Base-by-base conservation (phyloP, 805 yeast genomes). In the Ogataea corticis region DNA sequence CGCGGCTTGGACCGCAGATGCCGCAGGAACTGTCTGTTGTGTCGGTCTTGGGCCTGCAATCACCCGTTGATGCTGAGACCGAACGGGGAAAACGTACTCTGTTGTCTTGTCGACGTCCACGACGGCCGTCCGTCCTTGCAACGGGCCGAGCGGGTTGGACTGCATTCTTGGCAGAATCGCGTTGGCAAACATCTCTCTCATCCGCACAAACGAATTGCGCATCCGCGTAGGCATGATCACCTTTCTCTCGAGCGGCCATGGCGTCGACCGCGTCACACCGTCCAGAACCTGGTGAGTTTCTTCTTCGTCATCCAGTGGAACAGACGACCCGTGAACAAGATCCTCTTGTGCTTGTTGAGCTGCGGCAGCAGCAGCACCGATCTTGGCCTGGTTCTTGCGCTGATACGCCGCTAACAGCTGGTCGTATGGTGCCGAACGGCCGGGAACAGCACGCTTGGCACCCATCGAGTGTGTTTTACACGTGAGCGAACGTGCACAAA, bases 391-490 rank as follows among this genome's bases (percentile, higher is more conserved):
- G 62, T 92, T 92, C 57, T 88, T 80, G 57, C 90, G 83, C 69
- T 94, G 99, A 61, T 92, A 91, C 14, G 89, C 91, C 16, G 91
- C 89, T 45, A 94, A 71, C 42, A 94, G 71, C 23, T 81, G 82
- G 64, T 94, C 99, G 67, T 90, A 94, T 0, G 97, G 90, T 7
- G 94, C 91, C 29, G 96, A 83, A 57, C 99, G 77, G 10, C 99
- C 99, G 14, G 80, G 82, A 16, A 94, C 99, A 0, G 96, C 91
- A 56, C 99, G 79, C 59, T 94, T 94, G 21, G 97, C 96, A 28
- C 97, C 97, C 97, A 94, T 91, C 1, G 98, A 88, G 67, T 94
- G 99, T 0, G 97, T 90, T 63, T 94, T 94, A 75, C 99, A 94
- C 0, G 99, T 94, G 49, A 94, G 72, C 0, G 97, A 90, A 41